A percentile compares a stretch with the other conserved stretches of the same genome.
These are phyloP conservation scores for Moricandia arvensis DNA, from an alignment of 345 rosid species.

Conservation along the genomic window DNA sequence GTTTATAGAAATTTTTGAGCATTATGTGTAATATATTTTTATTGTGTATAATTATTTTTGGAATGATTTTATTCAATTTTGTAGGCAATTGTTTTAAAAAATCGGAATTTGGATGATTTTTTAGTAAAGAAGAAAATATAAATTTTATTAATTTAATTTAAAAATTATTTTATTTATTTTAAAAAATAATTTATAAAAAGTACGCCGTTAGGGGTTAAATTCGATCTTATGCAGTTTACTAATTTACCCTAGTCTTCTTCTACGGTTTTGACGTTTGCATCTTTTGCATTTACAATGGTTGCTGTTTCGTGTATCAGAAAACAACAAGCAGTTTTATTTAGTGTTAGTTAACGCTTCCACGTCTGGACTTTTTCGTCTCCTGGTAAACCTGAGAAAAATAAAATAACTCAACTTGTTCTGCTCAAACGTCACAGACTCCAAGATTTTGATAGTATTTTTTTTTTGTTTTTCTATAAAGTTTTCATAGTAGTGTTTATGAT, in stretches of 20 bases:
- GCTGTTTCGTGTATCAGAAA: neutral
- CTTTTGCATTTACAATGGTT: slow-evolving; percentile 6
- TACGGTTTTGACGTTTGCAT: slow-evolving; percentile 7
- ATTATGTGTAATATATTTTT: too few species aligned
- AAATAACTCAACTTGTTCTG: neutral
- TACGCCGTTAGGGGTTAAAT: neutral
- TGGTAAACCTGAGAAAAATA: neutral
- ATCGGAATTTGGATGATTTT: too few species aligned
- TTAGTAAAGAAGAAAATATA: too few species aligned
- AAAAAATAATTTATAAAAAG: too few species aligned
- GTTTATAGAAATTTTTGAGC: too few species aligned
- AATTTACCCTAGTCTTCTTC: neutral
- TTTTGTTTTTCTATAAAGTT: neutral
- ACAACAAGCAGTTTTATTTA: neutral
- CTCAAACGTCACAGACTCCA: slow-evolving; percentile 17
- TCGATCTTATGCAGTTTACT: neutral
- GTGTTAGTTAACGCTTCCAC: slow-evolving; percentile 1
- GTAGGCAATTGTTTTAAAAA: too few species aligned
- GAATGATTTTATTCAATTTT: too few species aligned
- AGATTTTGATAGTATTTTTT: neutral
- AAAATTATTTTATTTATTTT: too few species aligned
- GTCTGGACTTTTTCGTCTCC: neutral
- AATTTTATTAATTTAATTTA: too few species aligned
- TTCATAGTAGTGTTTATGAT: neutral
- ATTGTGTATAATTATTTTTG: too few species aligned